Evolutionary conservation across 441 rosid genomes (phyloP), one percentile per base, ranked within the genome.

Genomic region (Pelargonium exstipulatum): DNA sequence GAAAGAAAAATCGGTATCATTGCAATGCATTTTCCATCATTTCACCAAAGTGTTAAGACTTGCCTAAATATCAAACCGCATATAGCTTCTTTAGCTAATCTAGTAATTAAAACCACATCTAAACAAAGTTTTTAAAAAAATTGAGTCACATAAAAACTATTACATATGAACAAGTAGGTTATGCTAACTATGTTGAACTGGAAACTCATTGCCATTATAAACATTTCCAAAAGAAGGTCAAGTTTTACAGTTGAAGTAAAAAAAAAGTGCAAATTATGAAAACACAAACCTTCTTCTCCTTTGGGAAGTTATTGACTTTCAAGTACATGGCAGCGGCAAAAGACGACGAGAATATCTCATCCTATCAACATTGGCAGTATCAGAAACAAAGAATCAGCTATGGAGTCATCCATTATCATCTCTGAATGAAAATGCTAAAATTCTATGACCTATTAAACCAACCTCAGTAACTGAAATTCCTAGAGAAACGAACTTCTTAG

Each of bases 301-400:
- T 76, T 17, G 96, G 94, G 66, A 94, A 94, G 45, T 86, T 76
- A 74, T 86, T 86, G 71, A 86, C 73, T 70, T 89, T 91, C 79
- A 94, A 81, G 80, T 84, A 91, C 96, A 88, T 90, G 61, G 96
- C 97, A 12, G 96, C 95, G 0, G 96, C 96, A 68, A 90, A 94
- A 9, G 97, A 91, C 1, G 99, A 94, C 3, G 95, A 87, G 73
- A 91, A 86, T 51, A 94, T 91, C 82, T 94, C 99, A 77, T 94
- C 94, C 97, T 94, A 73, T 29, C 43, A 22, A 69, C 16, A 14
- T 5, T 4, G 32, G 57, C 17, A 5, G 76, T 10, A 6, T 2
- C 35, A 17, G 22, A 16, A 10, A 60, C n/a, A 62, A 14, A 43
- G 64, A 26, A 32, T 16, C 12, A 40, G 58, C 17, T 16, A 10